Base-by-base conservation (phyloP, 495 filamentous ascomycete genomes). In the Neurospora sp. region DNA sequence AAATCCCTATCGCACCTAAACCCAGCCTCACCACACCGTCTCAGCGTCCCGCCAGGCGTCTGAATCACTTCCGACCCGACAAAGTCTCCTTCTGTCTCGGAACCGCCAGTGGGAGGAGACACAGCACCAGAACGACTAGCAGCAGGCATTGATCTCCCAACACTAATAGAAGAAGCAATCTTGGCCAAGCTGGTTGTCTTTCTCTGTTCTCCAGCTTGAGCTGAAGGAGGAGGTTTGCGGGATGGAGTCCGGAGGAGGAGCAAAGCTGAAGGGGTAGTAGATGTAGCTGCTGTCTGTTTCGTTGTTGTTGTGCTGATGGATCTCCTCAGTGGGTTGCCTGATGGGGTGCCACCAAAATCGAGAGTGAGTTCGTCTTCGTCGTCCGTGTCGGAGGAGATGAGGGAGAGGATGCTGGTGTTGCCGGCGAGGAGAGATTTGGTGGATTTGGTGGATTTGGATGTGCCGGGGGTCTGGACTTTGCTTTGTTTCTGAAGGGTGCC, bases 1-100 rank as follows among this genome's bases (percentile, higher is more conserved):
- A 84, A 84, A 44, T 78, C 74, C 39, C 78, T 76, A 20, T 77
- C 77, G 71, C 83, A 85, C 39, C 71, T 73, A 69, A 83, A 85
- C 18, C 80, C 83, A 71, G 77, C 77, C 70, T 81, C 75, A 4
- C 83, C 83, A 71, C 83, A 85, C 44, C 76, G 71, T n/a, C 80
- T 73, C 59, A 78, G 68, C 42, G 80, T 78, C 0, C 82, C 82
- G 14, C 81, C 80, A 12, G 82, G 80, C 8, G 80, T 80, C 72
- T 71, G 76, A 10, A 79, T 75, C 70, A 77, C n/a, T 14, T 65
- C 53, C 12, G 53, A 65, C 8, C 53, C 53, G 2, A 65, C 53
- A 65, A 65, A 35, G 14, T 59, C 47, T 31, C 0, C 53, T 27
- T 18, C 53, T 8, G 22, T 27, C 27, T 37, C 53, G 27, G 31